phyloP scores from a whole-genome alignment of 129 eudicot genomes.

The Tagetes patula region DNA sequence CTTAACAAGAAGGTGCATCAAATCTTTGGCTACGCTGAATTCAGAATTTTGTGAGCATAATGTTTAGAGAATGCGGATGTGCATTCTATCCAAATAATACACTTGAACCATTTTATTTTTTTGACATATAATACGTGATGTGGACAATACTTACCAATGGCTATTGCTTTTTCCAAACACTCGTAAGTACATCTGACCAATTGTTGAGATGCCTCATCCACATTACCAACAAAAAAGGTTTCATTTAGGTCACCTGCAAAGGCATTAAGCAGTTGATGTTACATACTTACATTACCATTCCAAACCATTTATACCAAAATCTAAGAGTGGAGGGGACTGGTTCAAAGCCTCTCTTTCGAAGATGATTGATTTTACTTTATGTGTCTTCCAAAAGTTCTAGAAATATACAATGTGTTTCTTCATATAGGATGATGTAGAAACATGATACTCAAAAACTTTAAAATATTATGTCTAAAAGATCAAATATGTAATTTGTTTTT shows the following conservation, averaged over 20 bases:
- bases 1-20: constrained; percentile 1
- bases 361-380: background rate
- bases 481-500: background rate
- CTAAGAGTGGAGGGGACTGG: background rate
- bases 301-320: background rate
- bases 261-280: constrained; percentile 11
- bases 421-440: background rate
- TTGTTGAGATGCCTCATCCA: constrained; percentile 77
- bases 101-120: constrained; percentile 10
- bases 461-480: background rate
- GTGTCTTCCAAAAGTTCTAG: background rate
- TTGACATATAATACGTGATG: background rate
- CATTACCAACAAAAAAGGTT: constrained; percentile 90
- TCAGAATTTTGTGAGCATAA: background rate
- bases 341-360: background rate
- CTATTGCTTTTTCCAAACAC: constrained; percentile 94
- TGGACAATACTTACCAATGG: constrained; percentile 52
- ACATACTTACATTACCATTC: background rate
- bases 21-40: background rate
- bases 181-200: constrained; percentile 85
- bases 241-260: constrained; percentile 86
- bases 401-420: background rate
- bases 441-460: background rate
- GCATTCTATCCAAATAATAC: background rate
- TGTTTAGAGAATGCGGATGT: background rate